A percentile compares a stretch with the other conserved stretches of the same genome.
Conservation (phyloP, 1,284 basidiomycete genomes). For the Pascua guehoae region DNA sequence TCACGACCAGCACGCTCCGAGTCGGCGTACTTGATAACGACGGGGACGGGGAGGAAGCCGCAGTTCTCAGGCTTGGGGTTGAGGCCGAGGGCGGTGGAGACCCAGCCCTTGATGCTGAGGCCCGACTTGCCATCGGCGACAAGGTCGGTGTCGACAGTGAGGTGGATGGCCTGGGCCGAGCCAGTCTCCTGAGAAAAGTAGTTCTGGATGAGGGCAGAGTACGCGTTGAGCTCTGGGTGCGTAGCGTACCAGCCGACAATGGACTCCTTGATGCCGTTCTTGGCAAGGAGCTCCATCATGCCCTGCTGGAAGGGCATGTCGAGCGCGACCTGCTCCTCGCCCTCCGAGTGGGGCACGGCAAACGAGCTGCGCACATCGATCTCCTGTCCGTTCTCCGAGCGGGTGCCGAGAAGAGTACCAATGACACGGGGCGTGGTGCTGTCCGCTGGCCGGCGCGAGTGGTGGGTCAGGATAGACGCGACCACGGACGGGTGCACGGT, state of each 20-base stretch:
- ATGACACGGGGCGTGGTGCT: conserved; percentile 65
- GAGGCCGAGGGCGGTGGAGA: conserved; percentile 64
- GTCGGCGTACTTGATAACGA: conserved; percentile 73
- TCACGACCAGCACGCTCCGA: conserved; percentile 77
- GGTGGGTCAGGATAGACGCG: conserved; percentile 95
- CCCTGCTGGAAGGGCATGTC: conserved; percentile 94
- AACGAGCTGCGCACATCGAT: conserved; percentile 74
- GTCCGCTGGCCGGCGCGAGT: conserved; percentile 76
- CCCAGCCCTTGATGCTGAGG: conserved; percentile 80
- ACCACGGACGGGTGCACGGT: conserved; percentile 89
- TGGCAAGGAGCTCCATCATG: conserved; percentile 75
- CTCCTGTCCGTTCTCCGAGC: conserved; percentile 64
- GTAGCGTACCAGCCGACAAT: conserved; percentile 67
- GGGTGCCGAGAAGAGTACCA: conserved; percentile 86
- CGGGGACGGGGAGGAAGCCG: conserved; percentile 82
- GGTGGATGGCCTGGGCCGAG: conserved; percentile 84
- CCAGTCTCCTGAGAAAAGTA: conserved; percentile 92
- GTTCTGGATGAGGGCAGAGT: conserved; percentile 97
- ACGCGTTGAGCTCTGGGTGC: conserved; percentile 83
- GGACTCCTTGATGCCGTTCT: conserved; percentile 48
- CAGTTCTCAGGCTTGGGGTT: conserved; percentile 86
- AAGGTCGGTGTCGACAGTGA: conserved; percentile 76
- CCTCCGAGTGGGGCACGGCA: conserved; percentile 87
- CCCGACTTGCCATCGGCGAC: conserved; percentile 62
- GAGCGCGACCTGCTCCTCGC: conserved; percentile 84